Base-by-base conservation (phyloP, 306 rosid species). In the Quercus cerris region DNA sequence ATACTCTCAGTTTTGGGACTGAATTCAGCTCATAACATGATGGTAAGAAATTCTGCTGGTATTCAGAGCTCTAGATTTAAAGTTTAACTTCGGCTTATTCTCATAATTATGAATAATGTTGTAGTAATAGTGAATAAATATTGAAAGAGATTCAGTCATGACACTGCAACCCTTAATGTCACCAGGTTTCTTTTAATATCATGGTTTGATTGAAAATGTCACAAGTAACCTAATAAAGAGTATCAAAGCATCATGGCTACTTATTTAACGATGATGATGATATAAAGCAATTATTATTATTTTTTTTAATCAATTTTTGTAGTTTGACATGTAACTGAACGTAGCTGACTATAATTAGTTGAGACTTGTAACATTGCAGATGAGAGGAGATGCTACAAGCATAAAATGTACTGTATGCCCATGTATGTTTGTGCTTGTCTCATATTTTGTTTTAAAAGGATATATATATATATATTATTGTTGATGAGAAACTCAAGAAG, bases 1-100 rank as follows among this genome's bases (percentile, higher is more conserved):
- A 93, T 30, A 69, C 93, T 49, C 93, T 96, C 78, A 89, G 89
- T 86, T 88, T 96, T 81, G 96, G 92, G 81, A 90, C 90, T 70
- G 92, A 84, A 66, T 82, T 90, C 72, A 81, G 84, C 82, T 79
- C 81, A 68, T 86, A 85, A 73, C 49, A 67, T 18, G 55, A 51
- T 52, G 79, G 77, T 78, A 33, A 71, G 86, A 73, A 51, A 75
- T 73, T 64, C 31, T 63, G 38, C 49, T 61, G 87, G 82, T 85
- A 80, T 77, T 49, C 70, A 81, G 75, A 25, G 71, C 23, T 56
- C 17, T 35, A 64, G 62, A 44, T 75, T 25, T 52, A 55, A 30
- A 30, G 56, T 67, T 75, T 73, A 52, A 17, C 18, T 4, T 67
- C 15, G 25, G 20, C 67, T 56, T 10, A 25, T 62, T 62, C 35